phyloP scores from a whole-genome alignment of 805 yeast species.

The Wickerhamomyces queroliae region DNA sequence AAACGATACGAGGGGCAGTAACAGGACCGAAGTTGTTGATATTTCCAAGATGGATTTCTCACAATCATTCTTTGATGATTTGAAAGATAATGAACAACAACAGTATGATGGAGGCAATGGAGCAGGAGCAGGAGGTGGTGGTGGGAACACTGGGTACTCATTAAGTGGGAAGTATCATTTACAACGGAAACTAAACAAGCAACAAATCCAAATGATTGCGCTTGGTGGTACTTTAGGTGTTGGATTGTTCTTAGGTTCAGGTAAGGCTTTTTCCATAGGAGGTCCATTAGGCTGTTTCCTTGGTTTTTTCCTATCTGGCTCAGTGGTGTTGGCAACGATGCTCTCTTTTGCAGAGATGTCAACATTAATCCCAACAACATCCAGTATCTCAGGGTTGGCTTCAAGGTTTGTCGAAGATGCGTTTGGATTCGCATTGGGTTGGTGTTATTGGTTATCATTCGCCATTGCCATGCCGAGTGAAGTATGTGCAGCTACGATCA shows the following conservation, averaged over 20 bases:
- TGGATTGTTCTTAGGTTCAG: constrained; percentile 63
- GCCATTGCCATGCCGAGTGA: constrained; percentile 74
- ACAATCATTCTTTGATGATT: constrained; percentile 1
- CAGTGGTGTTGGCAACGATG: constrained; percentile 63
- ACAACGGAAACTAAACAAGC: constrained; percentile 53
- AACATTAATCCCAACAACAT: constrained; percentile 71
- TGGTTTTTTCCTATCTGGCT: constrained; percentile 61
- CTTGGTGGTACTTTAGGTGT: constrained; percentile 78
- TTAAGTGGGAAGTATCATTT: constrained; percentile 21
- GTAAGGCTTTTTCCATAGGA: constrained; percentile 65
- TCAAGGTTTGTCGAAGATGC: constrained; percentile 75
- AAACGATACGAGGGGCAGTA: constrained; percentile 3
- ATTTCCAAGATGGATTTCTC: constrained; percentile 10
- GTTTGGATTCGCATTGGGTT: constrained; percentile 68
- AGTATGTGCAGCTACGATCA: constrained; percentile 71
- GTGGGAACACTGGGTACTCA: background rate
- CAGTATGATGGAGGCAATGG: background rate
- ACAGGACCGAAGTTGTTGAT: constrained; percentile 22
- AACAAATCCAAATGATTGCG: constrained; percentile 75
- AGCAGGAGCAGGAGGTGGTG: background rate
- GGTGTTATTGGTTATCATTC: constrained; percentile 70
- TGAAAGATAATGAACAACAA: constrained; percentile 1
- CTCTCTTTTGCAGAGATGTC: constrained; percentile 78
- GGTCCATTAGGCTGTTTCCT: constrained; percentile 75
- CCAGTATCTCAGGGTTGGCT: constrained; percentile 71